Conservation (phyloP, 129 eudicot genomes). For the Apium graveolens region DNA sequence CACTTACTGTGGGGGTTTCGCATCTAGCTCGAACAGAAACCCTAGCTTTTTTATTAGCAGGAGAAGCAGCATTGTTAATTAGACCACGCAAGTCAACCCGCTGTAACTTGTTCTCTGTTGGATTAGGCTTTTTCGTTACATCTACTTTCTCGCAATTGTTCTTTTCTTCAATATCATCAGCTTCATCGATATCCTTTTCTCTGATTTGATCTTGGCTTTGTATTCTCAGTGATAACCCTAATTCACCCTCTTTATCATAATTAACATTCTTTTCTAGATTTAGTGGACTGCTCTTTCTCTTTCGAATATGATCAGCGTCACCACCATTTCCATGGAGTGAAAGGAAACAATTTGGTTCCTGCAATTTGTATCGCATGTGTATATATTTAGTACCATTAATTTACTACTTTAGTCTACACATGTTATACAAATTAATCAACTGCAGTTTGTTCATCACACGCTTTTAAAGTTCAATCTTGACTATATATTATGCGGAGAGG, state of each 20-base stretch:
- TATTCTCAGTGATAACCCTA: constrained; percentile 67
- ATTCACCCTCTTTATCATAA: constrained; percentile 31
- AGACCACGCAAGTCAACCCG: constrained; percentile 25
- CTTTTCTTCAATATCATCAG: constrained; percentile 12
- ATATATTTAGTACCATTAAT: neutral
- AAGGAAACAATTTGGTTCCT: constrained; percentile 51
- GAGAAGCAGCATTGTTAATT: constrained; percentile 30
- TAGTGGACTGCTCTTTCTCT: constrained; percentile 31
- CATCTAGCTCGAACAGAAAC: constrained; percentile 94
- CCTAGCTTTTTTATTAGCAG: constrained; percentile 80
- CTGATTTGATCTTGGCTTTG: constrained; percentile 9
- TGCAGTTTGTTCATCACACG: neutral
- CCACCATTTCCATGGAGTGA: constrained; percentile 30
- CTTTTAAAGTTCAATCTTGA: neutral
- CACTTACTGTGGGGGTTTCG: constrained; percentile 77
- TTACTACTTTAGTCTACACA: neutral
- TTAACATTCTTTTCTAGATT: constrained; percentile 4
- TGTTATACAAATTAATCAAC: no score
- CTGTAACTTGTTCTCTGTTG: constrained; percentile 23
- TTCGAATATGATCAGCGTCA: constrained; percentile 12
- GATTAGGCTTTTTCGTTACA: constrained; percentile 12
- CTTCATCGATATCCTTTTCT: constrained; percentile 14
- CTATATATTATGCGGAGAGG: no score
- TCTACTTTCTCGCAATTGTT: constrained; percentile 9
- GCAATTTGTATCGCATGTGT: neutral